Evolutionary conservation across 257 asterid species (phyloP).

Genomic region (Nicotiana paniculata): DNA sequence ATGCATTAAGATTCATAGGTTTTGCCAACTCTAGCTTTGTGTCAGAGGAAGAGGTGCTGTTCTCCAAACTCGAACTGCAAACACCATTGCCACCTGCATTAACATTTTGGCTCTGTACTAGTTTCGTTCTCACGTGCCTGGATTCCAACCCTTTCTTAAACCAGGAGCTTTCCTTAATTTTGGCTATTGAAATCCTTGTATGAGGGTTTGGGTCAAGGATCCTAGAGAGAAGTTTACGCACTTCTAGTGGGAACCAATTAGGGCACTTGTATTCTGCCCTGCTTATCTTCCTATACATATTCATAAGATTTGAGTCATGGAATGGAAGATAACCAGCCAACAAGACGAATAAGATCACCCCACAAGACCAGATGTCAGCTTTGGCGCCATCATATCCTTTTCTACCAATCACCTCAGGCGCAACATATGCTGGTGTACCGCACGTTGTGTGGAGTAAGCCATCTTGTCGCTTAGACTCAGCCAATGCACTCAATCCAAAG

Average conservation of each 20-base stretch:
- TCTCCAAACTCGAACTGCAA: conserved; percentile 1
- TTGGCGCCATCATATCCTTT: conserved; percentile 68
- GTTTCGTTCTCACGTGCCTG: neutral
- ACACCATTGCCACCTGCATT: conserved; percentile 10
- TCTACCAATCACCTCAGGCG: conserved; percentile 64
- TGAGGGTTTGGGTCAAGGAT: conserved; percentile 71
- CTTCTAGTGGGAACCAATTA: conserved; percentile 53
- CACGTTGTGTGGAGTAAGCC: conserved; percentile 82
- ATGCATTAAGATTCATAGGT: conserved; percentile 51
- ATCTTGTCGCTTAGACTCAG: conserved; percentile 47
- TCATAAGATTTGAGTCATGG: conserved; percentile 48
- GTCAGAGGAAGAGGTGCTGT: neutral
- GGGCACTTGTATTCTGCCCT: conserved; percentile 54
- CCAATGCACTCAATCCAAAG: conserved; percentile 68
- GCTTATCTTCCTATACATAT: conserved; percentile 60
- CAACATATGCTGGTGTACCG: conserved; percentile 81
- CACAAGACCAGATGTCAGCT: conserved; percentile 83
- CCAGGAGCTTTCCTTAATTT: conserved; percentile 63
- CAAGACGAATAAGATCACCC: conserved; percentile 62
- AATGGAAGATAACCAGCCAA: conserved; percentile 73
- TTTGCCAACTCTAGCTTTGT: conserved; percentile 25
- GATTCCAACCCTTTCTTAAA: conserved; percentile 43
- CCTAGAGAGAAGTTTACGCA: conserved; percentile 34
- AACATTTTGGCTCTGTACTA: conserved; percentile 16
- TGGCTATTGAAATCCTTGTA: conserved; percentile 45